Base-by-base conservation (phyloP, 176 grass and related monocot genomes). In the barley (Hordeum vulgare) region DNA sequence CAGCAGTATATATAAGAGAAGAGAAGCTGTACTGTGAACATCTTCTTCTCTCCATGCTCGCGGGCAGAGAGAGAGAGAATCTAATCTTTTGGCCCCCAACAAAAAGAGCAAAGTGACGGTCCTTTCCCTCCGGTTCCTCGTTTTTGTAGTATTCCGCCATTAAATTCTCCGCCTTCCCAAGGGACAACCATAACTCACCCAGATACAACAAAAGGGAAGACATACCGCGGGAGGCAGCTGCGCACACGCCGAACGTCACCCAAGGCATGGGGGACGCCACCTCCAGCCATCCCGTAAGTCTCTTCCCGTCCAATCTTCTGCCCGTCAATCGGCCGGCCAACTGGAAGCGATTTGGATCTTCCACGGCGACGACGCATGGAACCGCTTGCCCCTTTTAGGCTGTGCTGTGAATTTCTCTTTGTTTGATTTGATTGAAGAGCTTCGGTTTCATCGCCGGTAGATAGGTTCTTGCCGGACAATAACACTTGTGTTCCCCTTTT, bases 181-280 rank as follows among this genome's bases (percentile, higher is more conserved):
- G 61, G 36, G 65, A 39, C 80, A 11, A 53, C 44, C 76, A 23
- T 51, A 65, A 33, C 70, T 58, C 62, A 27, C 70, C 34, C 62
- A 35, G 88, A 72, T 5, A 28, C 45, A 83, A 83, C 84, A 75
- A 74, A 86, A 74, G 23, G 53, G 74, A 66, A 79, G 45, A 74
- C 11, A 35, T 27, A 66, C 53, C 39, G 18, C 4, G 20, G 42
- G 35, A 44, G 24, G 78, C 13, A 63, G 71, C 68, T 24, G 53
- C 44, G 44, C 65, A 41, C 44, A 61, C 63, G 58, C 63, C 18
- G 60, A 80, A 57, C 76, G 57, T 39, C 78, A 74, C 61, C 61
- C 70, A 37, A 47, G 74, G 2, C 89, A 90, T 90, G 89, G 89
- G 29, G 39, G 89, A 84, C 39, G 49, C 69, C 40, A 21, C 84